Evolutionary conservation across 352 stramenopile genomes (phyloP).

Genomic region (Pythium aristosporum): DNA sequence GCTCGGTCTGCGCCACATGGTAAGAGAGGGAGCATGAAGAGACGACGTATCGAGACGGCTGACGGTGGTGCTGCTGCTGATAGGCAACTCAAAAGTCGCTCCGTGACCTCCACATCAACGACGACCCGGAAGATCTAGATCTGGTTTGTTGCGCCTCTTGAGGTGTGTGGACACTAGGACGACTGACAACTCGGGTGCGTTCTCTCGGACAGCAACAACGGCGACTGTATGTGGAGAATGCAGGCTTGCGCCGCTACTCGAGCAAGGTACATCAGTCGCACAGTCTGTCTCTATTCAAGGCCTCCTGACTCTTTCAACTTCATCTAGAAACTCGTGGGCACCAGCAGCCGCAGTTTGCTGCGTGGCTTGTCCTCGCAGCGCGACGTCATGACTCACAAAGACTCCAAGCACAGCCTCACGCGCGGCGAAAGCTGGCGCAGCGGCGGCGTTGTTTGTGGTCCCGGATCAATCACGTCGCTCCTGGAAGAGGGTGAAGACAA

Average conservation of each 20-base stretch:
- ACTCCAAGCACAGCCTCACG: conserved; percentile 31
- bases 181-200: not conserved
- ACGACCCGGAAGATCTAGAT: conserved; percentile 55
- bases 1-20: not conserved
- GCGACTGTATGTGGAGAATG: conserved; percentile 23
- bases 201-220: conserved; percentile 21
- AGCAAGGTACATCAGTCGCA: conserved; percentile 13
- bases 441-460: conserved; percentile 3
- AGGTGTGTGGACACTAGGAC: not conserved
- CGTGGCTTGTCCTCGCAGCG: conserved; percentile 2
- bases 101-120: conserved; percentile 34
- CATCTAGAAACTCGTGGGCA: conserved; percentile 11
- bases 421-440: conserved; percentile 22
- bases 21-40: not conserved
- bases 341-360: conserved; percentile 18
- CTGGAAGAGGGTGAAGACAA: conserved; percentile 28
- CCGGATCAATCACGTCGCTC: conserved; percentile 19
- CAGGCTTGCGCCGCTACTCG: conserved; percentile 13
- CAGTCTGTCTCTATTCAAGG: not conserved
- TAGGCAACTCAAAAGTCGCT: conserved; percentile 36
- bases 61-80: not conserved
- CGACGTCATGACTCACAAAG: conserved; percentile 21
- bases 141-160: conserved; percentile 28
- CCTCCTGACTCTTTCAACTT: not conserved
- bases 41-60: not conserved